Percentiles rank a stretch among this genome's conserved stretches.
Evolutionary conservation across 805 yeast genomes (phyloP).

Genomic region (Pichia kluyveri): DNA sequence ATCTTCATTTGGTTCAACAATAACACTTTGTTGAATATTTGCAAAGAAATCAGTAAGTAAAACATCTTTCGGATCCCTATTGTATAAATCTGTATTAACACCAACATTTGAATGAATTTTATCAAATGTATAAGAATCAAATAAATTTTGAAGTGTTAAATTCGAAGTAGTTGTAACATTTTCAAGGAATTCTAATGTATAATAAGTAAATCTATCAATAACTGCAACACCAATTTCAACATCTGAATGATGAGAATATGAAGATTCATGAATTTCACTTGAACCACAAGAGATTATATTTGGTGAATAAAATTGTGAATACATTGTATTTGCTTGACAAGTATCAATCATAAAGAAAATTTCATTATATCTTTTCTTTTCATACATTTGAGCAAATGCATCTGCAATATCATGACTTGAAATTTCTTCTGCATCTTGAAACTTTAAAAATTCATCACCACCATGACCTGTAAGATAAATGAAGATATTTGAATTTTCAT

Average conservation of each 20-base stretch:
- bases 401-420: slow-evolving; percentile 94
- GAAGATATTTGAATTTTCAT: slow-evolving; percentile 88
- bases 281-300: slow-evolving; percentile 91
- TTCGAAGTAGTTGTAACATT: slow-evolving; percentile 64
- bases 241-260: slow-evolving; percentile 94
- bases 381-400: slow-evolving; percentile 95
- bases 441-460: slow-evolving; percentile 92
- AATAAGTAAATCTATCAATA: slow-evolving; percentile 92
- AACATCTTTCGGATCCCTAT: slow-evolving; percentile 58
- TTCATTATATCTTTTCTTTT: slow-evolving; percentile 90
- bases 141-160: slow-evolving; percentile 70
- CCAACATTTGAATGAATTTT: slow-evolving; percentile 91
- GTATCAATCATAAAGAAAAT: slow-evolving; percentile 97
- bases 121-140: slow-evolving; percentile 75
- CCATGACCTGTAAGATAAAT: slow-evolving; percentile 98
- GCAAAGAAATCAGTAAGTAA: slow-evolving; percentile 91
- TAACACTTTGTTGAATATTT: slow-evolving; percentile 69
- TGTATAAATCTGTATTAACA: slow-evolving; percentile 71
- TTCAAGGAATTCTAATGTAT: slow-evolving; percentile 82
- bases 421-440: slow-evolving; percentile 97
- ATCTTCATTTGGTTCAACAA: slow-evolving; percentile 20
- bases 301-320: slow-evolving; percentile 83
- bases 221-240: slow-evolving; percentile 96
- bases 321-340: slow-evolving; percentile 98
- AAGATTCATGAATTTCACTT: slow-evolving; percentile 75